Conservation (phyloP, 768 basidiomycete species). For the Suillus plorans region DNA sequence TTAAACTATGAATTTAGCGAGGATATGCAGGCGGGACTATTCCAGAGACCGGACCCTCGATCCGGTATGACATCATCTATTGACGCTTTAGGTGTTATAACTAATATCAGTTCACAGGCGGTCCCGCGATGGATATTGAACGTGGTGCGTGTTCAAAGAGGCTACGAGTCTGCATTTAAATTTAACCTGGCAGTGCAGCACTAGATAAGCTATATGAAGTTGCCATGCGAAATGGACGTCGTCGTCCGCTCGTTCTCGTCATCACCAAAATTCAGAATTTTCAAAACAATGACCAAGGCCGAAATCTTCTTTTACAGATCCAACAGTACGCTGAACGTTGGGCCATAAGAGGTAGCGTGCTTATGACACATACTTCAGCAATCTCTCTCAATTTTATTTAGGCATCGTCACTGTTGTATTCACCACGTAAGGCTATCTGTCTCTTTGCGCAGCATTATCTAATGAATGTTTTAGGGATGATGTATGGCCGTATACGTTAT, state of each 20-base stretch:
- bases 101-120: conserved; percentile 41
- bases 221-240: conserved; percentile 61
- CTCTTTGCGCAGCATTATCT: conserved; percentile 10
- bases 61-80: conserved; percentile 49
- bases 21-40: conserved; percentile 78
- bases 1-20: conserved; percentile 86
- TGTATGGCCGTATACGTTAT: conserved; percentile 74
- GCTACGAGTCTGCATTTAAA: background rate
- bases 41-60: conserved; percentile 80
- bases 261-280: conserved; percentile 80
- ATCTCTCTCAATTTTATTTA: conserved; percentile 20
- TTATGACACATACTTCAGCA: conserved; percentile 9
- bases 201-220: conserved; percentile 86
- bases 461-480: conserved; percentile 59
- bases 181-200: conserved; percentile 36
- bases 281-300: conserved; percentile 75
- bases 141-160: background rate
- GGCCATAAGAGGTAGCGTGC: conserved; percentile 64
- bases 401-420: conserved; percentile 81
- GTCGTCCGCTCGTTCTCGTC: conserved; percentile 74
- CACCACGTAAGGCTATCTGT: conserved; percentile 50
- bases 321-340: conserved; percentile 87
- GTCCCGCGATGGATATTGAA: conserved; percentile 45
- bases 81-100: conserved; percentile 12
- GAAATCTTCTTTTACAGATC: conserved; percentile 78